phyloP scores from a whole-genome alignment of 2,329 filamentous ascomycete genomes.

The Hymenotorrendiella dingleyae region DNA sequence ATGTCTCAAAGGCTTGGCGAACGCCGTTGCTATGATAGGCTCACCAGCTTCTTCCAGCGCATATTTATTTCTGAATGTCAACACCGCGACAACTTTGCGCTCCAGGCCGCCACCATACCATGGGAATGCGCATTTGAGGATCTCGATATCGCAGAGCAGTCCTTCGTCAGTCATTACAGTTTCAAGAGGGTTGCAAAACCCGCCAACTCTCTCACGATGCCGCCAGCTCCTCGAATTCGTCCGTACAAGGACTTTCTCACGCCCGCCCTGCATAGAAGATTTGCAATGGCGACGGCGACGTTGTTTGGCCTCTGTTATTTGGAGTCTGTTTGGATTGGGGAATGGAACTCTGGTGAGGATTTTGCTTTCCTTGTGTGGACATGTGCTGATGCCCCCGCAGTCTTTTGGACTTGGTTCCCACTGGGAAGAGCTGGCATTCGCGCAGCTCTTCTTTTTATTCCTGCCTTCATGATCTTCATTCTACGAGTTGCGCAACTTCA shows the following conservation, averaged over 20 bases:
- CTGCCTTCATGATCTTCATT: constrained; percentile 71
- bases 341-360: constrained; percentile 61
- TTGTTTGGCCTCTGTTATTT: constrained; percentile 67
- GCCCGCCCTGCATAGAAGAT: constrained; percentile 79
- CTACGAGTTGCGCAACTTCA: constrained; percentile 82
- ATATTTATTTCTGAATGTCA: constrained; percentile 20
- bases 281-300: constrained; percentile 68
- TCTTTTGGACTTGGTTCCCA: constrained; percentile 83
- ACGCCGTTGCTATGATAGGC: constrained; percentile 7
- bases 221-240: constrained; percentile 29
- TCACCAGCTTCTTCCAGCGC: constrained; percentile 1
- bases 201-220: constrained; percentile 19
- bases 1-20: constrained; percentile 8
- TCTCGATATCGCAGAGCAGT: not conserved
- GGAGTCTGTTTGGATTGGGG: constrained; percentile 63
- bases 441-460: constrained; percentile 68
- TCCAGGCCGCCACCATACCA: constrained; percentile 16
- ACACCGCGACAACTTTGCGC: constrained; percentile 17
- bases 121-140: constrained; percentile 3
- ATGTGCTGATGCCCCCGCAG: constrained; percentile 37
- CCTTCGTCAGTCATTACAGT: constrained; percentile 17
- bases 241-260: constrained; percentile 71
- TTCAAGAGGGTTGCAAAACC: not conserved
- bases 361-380: not conserved
- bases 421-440: constrained; percentile 70